These are phyloP conservation scores for Colletotrichum costaricense DNA, from an alignment of 2,329 filamentous ascomycete genomes.

Conservation along the genomic window DNA sequence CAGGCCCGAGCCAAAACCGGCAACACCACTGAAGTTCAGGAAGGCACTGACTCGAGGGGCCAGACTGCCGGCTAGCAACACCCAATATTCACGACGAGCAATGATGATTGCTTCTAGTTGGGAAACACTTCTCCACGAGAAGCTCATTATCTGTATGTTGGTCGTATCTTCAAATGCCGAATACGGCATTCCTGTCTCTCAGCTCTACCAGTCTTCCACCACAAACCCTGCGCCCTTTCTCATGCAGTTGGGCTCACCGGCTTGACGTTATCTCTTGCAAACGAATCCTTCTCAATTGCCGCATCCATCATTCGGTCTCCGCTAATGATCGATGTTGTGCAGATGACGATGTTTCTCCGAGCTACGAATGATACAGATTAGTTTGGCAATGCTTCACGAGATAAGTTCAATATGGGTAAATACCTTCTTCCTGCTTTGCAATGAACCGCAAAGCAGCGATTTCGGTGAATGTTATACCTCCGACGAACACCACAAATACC, in stretches of 20 bases:
- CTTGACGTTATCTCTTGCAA: slow-evolving; percentile 55
- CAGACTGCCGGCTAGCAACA: neutral
- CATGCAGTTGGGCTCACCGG: slow-evolving; percentile 36
- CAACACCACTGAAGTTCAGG: neutral
- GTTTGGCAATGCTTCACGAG: neutral
- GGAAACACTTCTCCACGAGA: neutral
- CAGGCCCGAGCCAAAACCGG: slow-evolving; percentile 2
- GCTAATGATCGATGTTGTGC: slow-evolving; percentile 90
- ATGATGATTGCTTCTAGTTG: neutral
- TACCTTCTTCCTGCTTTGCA: slow-evolving; percentile 82
- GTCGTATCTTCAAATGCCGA: neutral
- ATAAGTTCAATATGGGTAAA: neutral
- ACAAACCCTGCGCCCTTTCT: neutral
- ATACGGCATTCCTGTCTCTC: neutral
- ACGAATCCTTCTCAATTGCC: slow-evolving; percentile 79
- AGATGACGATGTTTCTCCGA: slow-evolving; percentile 87
- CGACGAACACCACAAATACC: slow-evolving; percentile 95
- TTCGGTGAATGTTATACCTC: slow-evolving; percentile 96
- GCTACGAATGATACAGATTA: slow-evolving; percentile 53
- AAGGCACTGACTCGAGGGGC: slow-evolving; percentile 1
- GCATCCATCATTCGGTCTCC: slow-evolving; percentile 90
- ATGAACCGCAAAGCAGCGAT: slow-evolving; percentile 94
- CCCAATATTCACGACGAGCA: neutral
- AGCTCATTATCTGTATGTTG: slow-evolving; percentile 9
- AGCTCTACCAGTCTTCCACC: neutral